Evolutionary conservation across 2,329 filamentous ascomycete species (phyloP), one percentile per base, ranked within the genome.

Genomic region (Kalaharituber pfeilii): DNA sequence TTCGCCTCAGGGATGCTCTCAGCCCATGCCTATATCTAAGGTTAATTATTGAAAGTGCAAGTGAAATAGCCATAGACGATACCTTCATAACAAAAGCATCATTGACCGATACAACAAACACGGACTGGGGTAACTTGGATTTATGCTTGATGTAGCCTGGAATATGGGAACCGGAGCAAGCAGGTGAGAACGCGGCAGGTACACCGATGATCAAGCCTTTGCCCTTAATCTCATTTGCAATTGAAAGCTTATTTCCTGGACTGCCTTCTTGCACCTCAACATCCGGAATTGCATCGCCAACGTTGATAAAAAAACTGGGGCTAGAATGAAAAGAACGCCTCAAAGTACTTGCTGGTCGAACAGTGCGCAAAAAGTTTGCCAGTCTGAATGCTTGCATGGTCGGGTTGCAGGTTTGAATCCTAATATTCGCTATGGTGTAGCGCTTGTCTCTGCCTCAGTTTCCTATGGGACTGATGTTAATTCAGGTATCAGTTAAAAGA

Each of bases 201-300:
- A 63, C 62, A 4, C 62, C 62, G 20, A 64, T 55, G 30, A 64
- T 57, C 50, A 64, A 55, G 2, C 60, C 62, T 50, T 61, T 60
- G 51, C 58, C 59, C 15, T 56, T 67, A 59, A 93, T 75, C 72
- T 93, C 86, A 59, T 82, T 76, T 62, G 84, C 79, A 56, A 96
- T 75, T 70, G 86, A 89, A 69, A 96, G 80, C 70, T 88, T 91
- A 76, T 87, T 93, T 57, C 84, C 86, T 50, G 50, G 50, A 25
- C 58, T 0, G 89, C 78, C 76, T 71, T 96, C 84, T 60, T 81
- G 81, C 62, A 94, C 76, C 60, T 87, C 79, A 55, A 89, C 71
- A 69, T 80, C 71, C 45, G 89, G 91, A 53, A 96, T 74, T 62
- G 75, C 71, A 68, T 95, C 87, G 65, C 88, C 88, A 57, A 80